These are phyloP conservation scores for Podospora didyma DNA, from an alignment of 495 filamentous ascomycete species.

Conservation along the genomic window DNA sequence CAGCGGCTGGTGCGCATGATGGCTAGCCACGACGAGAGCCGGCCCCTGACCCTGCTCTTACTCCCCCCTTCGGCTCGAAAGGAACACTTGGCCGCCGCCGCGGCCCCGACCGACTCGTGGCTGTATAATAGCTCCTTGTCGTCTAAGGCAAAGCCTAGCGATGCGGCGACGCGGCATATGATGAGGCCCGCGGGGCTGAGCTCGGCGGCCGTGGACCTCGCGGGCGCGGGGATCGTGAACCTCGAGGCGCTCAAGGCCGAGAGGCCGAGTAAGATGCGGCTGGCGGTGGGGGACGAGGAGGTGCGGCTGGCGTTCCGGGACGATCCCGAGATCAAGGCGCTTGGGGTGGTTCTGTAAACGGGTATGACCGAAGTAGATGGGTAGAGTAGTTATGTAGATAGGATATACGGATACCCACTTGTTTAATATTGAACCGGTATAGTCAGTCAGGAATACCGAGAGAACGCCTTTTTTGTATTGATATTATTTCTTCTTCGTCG, in stretches of 20 bases:
- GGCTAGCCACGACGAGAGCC: conserved; percentile 50
- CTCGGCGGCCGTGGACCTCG: conserved; percentile 71
- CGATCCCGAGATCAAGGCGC: conserved; percentile 76
- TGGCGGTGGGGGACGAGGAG: conserved; percentile 86
- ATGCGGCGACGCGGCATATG: conserved; percentile 3
- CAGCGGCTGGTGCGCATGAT: conserved; percentile 61
- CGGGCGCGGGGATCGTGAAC: conserved; percentile 81
- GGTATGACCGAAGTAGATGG: background rate
- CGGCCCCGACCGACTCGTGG: conserved; percentile 6
- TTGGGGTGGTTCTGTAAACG: conserved; percentile 49
- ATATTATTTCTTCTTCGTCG: background rate
- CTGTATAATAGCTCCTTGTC: background rate
- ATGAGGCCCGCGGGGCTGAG: conserved; percentile 62
- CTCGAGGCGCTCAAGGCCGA: conserved; percentile 76
- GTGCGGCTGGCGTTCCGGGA: conserved; percentile 81
- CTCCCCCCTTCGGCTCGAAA: conserved; percentile 6
- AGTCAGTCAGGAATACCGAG: no score
- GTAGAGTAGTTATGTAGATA: no score
- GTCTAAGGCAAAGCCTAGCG: conserved; percentile 7
- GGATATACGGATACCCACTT: no score
- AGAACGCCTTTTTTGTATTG: background rate
- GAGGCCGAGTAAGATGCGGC: conserved; percentile 76
- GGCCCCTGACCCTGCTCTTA: conserved; percentile 32
- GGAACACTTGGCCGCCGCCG: conserved; percentile 3
- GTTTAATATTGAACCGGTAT: no score